Evolutionary conservation across 345 rosid species (phyloP), one percentile per base, ranked within the genome.

Genomic region (Citrus cavaleriei): DNA sequence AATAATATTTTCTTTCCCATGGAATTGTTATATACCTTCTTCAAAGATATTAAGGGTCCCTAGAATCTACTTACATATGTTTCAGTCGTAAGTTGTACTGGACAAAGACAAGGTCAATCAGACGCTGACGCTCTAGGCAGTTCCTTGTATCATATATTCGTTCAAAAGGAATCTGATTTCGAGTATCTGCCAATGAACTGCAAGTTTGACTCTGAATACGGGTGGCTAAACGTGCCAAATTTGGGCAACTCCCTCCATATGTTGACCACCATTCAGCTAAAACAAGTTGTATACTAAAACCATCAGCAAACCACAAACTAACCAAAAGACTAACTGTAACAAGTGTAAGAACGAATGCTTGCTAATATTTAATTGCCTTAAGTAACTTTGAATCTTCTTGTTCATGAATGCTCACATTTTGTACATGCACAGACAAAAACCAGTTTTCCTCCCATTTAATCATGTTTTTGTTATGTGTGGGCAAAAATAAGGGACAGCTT

Each of bases 181-280:
- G 87, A 77, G 73, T 83, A 19, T 81, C 86, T 38, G 90, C 88
- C 34, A 66, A 38, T 25, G 91, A 85, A 80, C 94, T 85, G 67
- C 98, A 94, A 30, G 98, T 87, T 86, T 94, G 99, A 79, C 92
- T 86, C 69, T 94, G 88, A 77, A 96, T 85, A n/a, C 93, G 95
- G 67, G 86, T 74, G 0, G 98, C 98, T 80, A 96, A 78, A 49
- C 92, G 94, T 70, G 94, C 84, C 88, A 96, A 87, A 83, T 96
- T 92, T 65, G 94, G 92, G 84, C 99, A 94, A 76, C 93, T 88
- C 81, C 95, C 98, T 67, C 97, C 98, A 80, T 91, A 94, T 10
- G 97, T 88, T 76, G 93, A 88, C 99, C 99, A 96, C 99, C 99
- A 94, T 81, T 96, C 99, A 79, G 88, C 99, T 96, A 76, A 38